Percentiles rank a stretch among this genome's conserved stretches.
phyloP scores from a whole-genome alignment of 208 protist species.

The Endotrypanum monterogeii region DNA sequence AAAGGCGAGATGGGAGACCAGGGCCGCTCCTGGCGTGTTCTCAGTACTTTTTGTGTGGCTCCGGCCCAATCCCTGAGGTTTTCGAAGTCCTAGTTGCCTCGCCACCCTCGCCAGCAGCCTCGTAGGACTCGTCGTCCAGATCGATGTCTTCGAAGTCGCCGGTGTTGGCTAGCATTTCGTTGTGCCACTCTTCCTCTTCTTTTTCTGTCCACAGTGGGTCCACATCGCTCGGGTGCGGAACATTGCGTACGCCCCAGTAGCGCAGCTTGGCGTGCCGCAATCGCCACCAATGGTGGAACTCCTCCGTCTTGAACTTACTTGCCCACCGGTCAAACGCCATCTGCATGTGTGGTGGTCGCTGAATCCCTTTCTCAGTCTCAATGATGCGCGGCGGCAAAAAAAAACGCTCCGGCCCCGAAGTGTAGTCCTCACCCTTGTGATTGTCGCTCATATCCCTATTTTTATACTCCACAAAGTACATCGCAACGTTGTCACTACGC shows the following conservation, averaged over 20 bases:
- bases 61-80: constrained; percentile 23
- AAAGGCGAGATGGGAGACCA: neutral
- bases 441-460: constrained; percentile 89
- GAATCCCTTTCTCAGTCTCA: constrained; percentile 88
- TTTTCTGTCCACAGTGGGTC: constrained; percentile 92
- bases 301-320: constrained; percentile 91
- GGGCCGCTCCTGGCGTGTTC: too few relatives aligned
- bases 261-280: constrained; percentile 90
- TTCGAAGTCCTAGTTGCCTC: constrained; percentile 1
- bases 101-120: constrained; percentile 62
- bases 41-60: constrained; percentile 35
- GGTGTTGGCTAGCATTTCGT: constrained; percentile 88
- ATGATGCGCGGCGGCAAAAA: constrained; percentile 89
- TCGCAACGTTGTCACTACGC: constrained; percentile 69
- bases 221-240: constrained; percentile 91
- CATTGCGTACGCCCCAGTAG: constrained; percentile 91
- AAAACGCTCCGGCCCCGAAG: constrained; percentile 80
- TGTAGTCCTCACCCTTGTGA: constrained; percentile 92
- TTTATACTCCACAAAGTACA: constrained; percentile 93
- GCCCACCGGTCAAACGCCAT: constrained; percentile 93
- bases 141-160: constrained; percentile 88
- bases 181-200: constrained; percentile 93
- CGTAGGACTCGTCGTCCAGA: constrained; percentile 76
- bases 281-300: constrained; percentile 93
- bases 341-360: constrained; percentile 91